These are phyloP conservation scores for Trichoderma sp. DNA, from an alignment of 2,329 filamentous ascomycete species.

Conservation along the genomic window DNA sequence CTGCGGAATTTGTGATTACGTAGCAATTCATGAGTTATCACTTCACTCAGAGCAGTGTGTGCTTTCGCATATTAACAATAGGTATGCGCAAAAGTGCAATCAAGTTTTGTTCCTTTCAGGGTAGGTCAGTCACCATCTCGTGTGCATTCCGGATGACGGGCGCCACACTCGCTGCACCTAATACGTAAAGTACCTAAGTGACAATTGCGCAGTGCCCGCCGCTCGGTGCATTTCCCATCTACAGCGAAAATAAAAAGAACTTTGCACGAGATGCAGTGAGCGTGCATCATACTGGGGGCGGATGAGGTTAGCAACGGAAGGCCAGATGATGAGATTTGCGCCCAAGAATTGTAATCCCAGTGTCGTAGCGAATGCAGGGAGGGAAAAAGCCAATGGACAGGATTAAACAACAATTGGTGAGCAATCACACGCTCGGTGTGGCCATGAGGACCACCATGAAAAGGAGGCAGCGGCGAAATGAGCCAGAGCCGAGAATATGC, in stretches of 20 bases:
- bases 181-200: too few relatives aligned
- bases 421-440: neutral
- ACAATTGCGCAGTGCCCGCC: neutral
- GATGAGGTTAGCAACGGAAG: neutral
- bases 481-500: constrained; percentile 11
- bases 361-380: neutral
- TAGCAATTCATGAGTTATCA: neutral
- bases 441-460: neutral
- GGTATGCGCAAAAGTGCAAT: neutral
- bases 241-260: neutral
- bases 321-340: constrained; percentile 1
- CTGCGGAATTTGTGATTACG: neutral
- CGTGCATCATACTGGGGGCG: neutral
- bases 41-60: neutral
- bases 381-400: neutral
- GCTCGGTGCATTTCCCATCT: neutral
- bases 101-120: neutral
- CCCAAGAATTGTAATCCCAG: neutral
- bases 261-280: neutral
- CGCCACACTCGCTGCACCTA: neutral
- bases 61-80: neutral
- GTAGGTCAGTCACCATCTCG: neutral
- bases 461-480: neutral
- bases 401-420: neutral
- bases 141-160: neutral